Evolutionary conservation across 2,329 filamentous ascomycete genomes (phyloP).

Genomic region (Colletotrichum brevisporum): DNA sequence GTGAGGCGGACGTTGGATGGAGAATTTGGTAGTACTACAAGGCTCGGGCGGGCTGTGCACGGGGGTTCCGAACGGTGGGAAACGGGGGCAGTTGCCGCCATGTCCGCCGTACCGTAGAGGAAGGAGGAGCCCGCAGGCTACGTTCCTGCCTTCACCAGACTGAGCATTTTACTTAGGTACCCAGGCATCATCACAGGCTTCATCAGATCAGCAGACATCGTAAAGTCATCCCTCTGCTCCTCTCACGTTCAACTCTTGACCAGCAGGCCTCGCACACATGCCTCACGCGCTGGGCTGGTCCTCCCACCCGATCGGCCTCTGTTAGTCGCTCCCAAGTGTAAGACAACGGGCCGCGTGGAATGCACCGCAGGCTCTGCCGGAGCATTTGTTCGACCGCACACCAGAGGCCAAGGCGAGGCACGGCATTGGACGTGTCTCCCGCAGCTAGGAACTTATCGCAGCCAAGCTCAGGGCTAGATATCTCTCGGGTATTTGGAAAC

Average conservation of each 20-base stretch:
- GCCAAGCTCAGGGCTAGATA: slow-evolving; percentile 18
- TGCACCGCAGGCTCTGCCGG: slow-evolving; percentile 4
- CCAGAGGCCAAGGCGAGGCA: not conserved
- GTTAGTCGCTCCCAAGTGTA: not conserved
- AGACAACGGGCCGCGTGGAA: slow-evolving; percentile 22
- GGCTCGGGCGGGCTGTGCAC: slow-evolving; percentile 4
- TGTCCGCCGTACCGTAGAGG: slow-evolving; percentile 4
- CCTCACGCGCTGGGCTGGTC: not conserved
- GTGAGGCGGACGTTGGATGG: slow-evolving; percentile 12
- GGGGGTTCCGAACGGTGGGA: not conserved
- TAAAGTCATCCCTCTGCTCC: no score
- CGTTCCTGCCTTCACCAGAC: not conserved
- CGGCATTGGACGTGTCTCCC: not conserved
- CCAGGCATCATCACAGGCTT: no score
- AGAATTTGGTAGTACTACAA: slow-evolving; percentile 4
- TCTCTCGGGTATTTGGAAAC: slow-evolving; percentile 4
- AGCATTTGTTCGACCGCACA: not conserved
- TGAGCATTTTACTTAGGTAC: no score
- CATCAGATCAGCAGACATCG: no score
- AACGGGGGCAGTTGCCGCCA: not conserved
- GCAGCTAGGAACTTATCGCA: slow-evolving; percentile 6
- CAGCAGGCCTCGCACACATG: not conserved
- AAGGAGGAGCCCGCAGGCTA: not conserved
- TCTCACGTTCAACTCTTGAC: no score
- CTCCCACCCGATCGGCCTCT: not conserved